Evolutionary conservation across 2,329 filamentous ascomycete genomes (phyloP), one percentile per base, ranked within the genome.

Genomic region (Aspergillus sp.): DNA sequence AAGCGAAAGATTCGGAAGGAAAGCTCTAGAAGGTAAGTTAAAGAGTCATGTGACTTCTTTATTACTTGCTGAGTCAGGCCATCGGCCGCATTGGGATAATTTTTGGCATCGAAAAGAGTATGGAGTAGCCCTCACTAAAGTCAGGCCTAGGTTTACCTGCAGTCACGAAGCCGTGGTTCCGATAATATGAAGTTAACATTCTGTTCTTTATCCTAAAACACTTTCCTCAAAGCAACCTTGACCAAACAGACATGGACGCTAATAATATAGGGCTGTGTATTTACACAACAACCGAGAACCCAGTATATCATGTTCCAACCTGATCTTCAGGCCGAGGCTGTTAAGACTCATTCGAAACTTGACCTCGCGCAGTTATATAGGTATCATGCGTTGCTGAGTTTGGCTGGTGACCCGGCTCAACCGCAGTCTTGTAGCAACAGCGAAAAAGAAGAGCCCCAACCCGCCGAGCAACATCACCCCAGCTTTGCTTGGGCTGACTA

Each of bases 1-100:
- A 62, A 64, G 57, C 63, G 59, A 57, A 68, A 63, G 64, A 69
- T 62, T 55, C 60, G 60, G 66, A 77, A 71, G 70, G 76, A 77
- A 77, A 74, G 69, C 71, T 76, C 74, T 77, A 77, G 76, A 77
- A 77, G 66, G 63, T 15, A 28, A 45, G 34, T 41, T 41, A 34
- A n/a, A 15, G 15, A 11, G 13, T 48, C 59, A 61, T 53, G 59
- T 61, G 54, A 19, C n/a, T 23, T 46, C 66, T 70, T 72, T 68
- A 69, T 71, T 69, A 8, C 13, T 59, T 31, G 28, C 49, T 31
- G 49, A 30, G 49, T 51, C 49, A 51, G 15, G 34, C 9, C 34
- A 15, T 19, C 15, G 9, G 11, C 11, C 34, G 13, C 11, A 41
- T 15, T 15, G 11, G 34, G 34, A 41, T 19, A 22, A 47, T 17